phyloP scores from a whole-genome alignment of 768 basidiomycete genomes.

The Obba rivulosa region DNA sequence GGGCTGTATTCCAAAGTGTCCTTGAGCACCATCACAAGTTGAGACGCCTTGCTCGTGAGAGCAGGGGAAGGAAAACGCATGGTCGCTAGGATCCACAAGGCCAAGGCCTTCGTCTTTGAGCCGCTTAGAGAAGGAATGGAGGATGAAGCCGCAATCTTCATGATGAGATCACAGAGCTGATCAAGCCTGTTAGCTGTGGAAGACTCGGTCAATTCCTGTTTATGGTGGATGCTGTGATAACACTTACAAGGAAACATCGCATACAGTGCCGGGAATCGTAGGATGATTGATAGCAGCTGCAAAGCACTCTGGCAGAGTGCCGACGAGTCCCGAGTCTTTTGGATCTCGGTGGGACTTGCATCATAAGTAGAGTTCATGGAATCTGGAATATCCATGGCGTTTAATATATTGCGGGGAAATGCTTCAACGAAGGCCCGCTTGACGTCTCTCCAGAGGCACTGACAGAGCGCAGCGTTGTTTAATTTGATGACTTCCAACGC shows the following conservation, averaged over 20 bases:
- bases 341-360: slow-evolving; percentile 32
- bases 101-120: slow-evolving; percentile 40
- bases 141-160: slow-evolving; percentile 35
- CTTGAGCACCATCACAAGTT: slow-evolving; percentile 32
- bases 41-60: slow-evolving; percentile 26
- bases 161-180: slow-evolving; percentile 37
- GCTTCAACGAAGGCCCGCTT: slow-evolving; percentile 25
- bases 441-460: slow-evolving; percentile 49
- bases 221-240: neutral
- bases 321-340: slow-evolving; percentile 36
- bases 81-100: slow-evolving; percentile 44
- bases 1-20: slow-evolving; percentile 26
- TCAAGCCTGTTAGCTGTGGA: slow-evolving; percentile 38
- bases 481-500: slow-evolving; percentile 27
- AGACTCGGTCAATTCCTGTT: neutral
- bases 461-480: slow-evolving; percentile 30
- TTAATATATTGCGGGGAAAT: slow-evolving; percentile 8
- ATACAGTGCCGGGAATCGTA: slow-evolving; percentile 42
- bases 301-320: slow-evolving; percentile 51
- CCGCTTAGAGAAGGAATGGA: slow-evolving; percentile 33
- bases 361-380: slow-evolving; percentile 7
- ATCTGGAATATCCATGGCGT: slow-evolving; percentile 13
- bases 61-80: slow-evolving; percentile 42
- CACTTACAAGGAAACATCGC: slow-evolving; percentile 45
- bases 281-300: slow-evolving; percentile 43